Evolutionary conservation across 1,284 basidiomycete species (phyloP).

Genomic region (Kwoniella shivajii): DNA sequence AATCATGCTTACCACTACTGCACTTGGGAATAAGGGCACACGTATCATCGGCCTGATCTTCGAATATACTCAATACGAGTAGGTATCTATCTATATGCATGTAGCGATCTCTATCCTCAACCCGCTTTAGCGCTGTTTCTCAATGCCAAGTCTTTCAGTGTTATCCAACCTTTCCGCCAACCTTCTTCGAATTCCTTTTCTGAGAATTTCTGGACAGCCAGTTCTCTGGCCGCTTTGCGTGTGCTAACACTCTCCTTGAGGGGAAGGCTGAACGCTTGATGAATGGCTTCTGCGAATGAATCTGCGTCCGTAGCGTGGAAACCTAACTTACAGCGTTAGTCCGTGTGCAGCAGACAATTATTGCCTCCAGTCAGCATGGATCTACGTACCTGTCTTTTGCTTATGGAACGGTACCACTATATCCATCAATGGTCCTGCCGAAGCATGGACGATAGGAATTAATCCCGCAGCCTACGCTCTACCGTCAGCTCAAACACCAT

Average conservation of each 20-base stretch:
- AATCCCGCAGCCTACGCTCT: constrained; percentile 78
- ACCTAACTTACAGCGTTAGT: constrained; percentile 57
- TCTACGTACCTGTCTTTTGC: constrained; percentile 64
- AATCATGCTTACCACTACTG: too few species aligned
- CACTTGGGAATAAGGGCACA: too few species aligned
- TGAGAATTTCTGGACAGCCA: constrained; percentile 73
- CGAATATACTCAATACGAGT: too few species aligned
- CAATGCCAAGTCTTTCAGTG: constrained; percentile 20
- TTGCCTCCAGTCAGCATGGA: neutral
- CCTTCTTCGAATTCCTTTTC: constrained; percentile 73
- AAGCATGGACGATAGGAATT: constrained; percentile 88
- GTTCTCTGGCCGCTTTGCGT: constrained; percentile 67
- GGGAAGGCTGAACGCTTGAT: constrained; percentile 66
- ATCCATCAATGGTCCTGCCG: constrained; percentile 87
- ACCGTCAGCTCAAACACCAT: constrained; percentile 6
- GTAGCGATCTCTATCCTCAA: neutral
- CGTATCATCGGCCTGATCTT: too few species aligned
- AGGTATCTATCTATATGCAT: neutral
- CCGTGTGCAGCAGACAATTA: too few species aligned
- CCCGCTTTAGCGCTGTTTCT: constrained; percentile 7
- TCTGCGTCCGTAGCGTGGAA: constrained; percentile 75
- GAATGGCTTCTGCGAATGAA: constrained; percentile 72
- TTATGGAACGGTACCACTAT: constrained; percentile 80
- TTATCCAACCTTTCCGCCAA: constrained; percentile 59
- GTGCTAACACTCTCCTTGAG: constrained; percentile 63